Evolutionary conservation across 169 alveolate genomes (phyloP).

Genomic region (Cryptosporidium bovis): DNA sequence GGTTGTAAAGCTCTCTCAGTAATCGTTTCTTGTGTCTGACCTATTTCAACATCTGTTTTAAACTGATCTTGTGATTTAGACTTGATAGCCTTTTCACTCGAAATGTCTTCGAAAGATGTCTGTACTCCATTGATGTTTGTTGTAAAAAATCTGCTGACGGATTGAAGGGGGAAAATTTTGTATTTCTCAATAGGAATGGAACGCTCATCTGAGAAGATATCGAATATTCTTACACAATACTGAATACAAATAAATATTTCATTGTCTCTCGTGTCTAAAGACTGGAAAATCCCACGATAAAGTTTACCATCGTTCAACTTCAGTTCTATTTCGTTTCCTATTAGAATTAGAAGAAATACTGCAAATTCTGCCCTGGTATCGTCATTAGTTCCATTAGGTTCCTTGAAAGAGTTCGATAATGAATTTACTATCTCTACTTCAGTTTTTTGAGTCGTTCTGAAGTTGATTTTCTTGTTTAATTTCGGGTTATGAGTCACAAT

Average conservation of each 20-base stretch:
- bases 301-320: conserved; percentile 1
- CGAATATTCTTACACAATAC: conserved; percentile 39
- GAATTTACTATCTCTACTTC: neutral
- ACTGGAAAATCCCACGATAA: conserved; percentile 55
- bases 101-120: conserved; percentile 36
- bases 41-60: conserved; percentile 53
- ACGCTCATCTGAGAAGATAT: conserved; percentile 24
- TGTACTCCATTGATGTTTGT: conserved; percentile 31
- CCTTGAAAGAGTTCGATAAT: neutral
- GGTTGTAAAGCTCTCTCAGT: conserved; percentile 48
- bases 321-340: conserved; percentile 59
- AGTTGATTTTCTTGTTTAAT: too few relatives aligned
- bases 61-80: neutral
- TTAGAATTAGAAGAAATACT: conserved; percentile 21
- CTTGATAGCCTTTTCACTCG: conserved; percentile 25
- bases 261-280: conserved; percentile 17
- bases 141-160: conserved; percentile 32
- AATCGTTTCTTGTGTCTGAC: neutral
- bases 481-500: too few relatives aligned
- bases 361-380: conserved; percentile 24
- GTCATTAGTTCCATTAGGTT: neutral
- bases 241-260: conserved; percentile 49
- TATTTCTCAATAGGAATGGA: conserved; percentile 32
- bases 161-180: conserved; percentile 30
- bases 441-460: too few relatives aligned